Evolutionary conservation across 23 red algal species (phyloP), one percentile per base, ranked within the genome.

Genomic region (Gracilariopsis chorda): DNA sequence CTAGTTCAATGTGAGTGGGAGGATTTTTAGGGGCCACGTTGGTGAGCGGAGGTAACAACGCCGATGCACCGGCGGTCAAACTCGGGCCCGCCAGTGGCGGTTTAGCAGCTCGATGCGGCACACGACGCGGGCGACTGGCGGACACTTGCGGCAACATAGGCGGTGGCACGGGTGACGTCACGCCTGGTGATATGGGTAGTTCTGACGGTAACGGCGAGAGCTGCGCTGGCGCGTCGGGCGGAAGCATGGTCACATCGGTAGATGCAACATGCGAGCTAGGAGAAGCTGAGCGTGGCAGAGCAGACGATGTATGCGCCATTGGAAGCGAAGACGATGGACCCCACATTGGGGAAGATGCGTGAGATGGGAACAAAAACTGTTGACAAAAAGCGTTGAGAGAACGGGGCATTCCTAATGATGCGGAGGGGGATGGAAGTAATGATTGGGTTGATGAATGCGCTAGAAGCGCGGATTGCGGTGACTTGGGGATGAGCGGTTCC

Each of bases 1-100:
- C 68, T 21, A 88, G 84, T 43, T 88, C 84, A 34, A 88, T 88
- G 65, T 88, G 84, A 20, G 84, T 77, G 2, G 84, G 84, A 30
- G 84, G 84, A 51, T 75, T 77, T 42, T 59, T 65, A 2, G 67
- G 68, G 42, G 51, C 67, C 28, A 78, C 84, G 57, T 78, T 48
- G 35, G 84, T 23, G 45, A 88, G 46, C 48, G 64, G 84, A 23
- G 84, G 68, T 23, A 88, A 53, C 42, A 59, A 52, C 25, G 44
- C 61, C 19, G 19, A 40, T n/a, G 80, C 53, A 35, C 57, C 80
- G 30, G 71, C 71, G 24, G 71, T 51, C 30, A 69, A 45, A 34
- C 44, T 56, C 11, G 80, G 80, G 33, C 57, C 80, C 17, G 34
- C 80, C 8, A 84, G 53, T 23, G 80, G 81, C 21, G 81, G 81